Base-by-base conservation (phyloP, 2,329 filamentous ascomycete genomes). In the Rasamsonia emersonii region DNA sequence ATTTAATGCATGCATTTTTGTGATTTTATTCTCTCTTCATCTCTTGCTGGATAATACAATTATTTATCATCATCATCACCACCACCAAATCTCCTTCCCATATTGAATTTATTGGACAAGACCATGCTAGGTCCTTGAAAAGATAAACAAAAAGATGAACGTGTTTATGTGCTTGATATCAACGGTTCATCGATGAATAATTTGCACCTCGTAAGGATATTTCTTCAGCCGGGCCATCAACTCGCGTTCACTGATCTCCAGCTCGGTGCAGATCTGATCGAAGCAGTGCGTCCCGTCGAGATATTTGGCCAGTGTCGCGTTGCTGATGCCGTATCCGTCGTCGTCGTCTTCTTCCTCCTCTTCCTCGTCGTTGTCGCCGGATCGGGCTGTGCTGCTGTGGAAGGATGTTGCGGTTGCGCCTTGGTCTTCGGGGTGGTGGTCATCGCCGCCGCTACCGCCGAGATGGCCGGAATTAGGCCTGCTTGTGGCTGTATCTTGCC, bases 211-310 rank as follows among this genome's bases (percentile, higher is more conserved):
- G 15, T 58, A 59, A 6, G 54, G 52, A 42, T 60, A 58, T 35
- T 51, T 51, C 47, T 63, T 65, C 43, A 68, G 42, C 30, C 61
- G 49, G 28, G 46, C 45, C 21, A 56, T 61, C 37, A 69, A 46
- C 33, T 67, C 63, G 33, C 53, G 56, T 51, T 69, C 65, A 41
- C 61, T 64, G 21, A 68, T 57, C 40, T 65, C 59, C 36, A 68
- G 37, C 42, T 69, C 64, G 4, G 65, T 68, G 40, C 65, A 69
- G 18, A 69, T 65, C 46, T 68, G 60, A 49, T 68, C 65, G 35
- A 68, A 67, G 40, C 59, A 65, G 43, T 69, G 65, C 40, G 58
- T 59, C 2, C 65, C 65, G 48, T 69, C 65, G 11, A 69, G 33
- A 42, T 61, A 68, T 32, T 56, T 58, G 3, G 49, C 47, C 19